These are phyloP conservation scores for Secale cereale DNA, from an alignment of 176 grass and related monocot species.

Conservation along the genomic window DNA sequence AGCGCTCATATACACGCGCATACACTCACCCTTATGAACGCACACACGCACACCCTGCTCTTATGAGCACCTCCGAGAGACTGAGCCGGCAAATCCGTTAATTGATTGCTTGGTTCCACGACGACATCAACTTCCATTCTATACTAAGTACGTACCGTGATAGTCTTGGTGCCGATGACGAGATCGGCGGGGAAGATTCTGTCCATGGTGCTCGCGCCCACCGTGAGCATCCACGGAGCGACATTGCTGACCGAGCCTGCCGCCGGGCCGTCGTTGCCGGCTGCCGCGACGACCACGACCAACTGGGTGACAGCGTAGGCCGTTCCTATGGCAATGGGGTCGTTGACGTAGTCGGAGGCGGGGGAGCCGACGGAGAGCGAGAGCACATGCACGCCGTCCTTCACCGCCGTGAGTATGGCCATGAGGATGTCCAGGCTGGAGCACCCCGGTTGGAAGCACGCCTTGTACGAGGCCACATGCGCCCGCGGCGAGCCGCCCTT, in stretches of 20 bases:
- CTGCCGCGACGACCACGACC: slow-evolving; percentile 55
- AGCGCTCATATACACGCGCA: too few species aligned
- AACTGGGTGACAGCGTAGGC: slow-evolving; percentile 43
- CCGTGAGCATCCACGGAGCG: slow-evolving; percentile 69
- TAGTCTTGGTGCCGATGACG: background rate
- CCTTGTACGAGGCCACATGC: slow-evolving; percentile 61
- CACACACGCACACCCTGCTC: too few species aligned
- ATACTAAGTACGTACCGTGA: slow-evolving; percentile 43
- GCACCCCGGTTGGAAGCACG: slow-evolving; percentile 45
- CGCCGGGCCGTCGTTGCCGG: slow-evolving; percentile 48
- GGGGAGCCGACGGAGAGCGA: slow-evolving; percentile 49
- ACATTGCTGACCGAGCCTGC: slow-evolving; percentile 36
- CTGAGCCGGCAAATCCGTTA: too few species aligned
- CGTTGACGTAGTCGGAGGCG: slow-evolving; percentile 11
- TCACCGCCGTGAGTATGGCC: slow-evolving; percentile 37
- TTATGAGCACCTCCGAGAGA: too few species aligned
- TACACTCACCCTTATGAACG: too few species aligned
- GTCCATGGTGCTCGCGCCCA: slow-evolving; percentile 71
- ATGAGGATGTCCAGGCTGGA: slow-evolving; percentile 47
- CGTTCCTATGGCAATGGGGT: slow-evolving; percentile 38
- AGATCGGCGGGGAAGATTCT: slow-evolving; percentile 43
- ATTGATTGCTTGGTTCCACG: background rate
- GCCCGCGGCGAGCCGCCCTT: slow-evolving; percentile 56
- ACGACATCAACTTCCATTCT: background rate
- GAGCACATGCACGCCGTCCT: slow-evolving; percentile 55